Evolutionary conservation across 2,329 filamentous ascomycete genomes (phyloP).

Genomic region (Sporothrix brunneoviolacea): DNA sequence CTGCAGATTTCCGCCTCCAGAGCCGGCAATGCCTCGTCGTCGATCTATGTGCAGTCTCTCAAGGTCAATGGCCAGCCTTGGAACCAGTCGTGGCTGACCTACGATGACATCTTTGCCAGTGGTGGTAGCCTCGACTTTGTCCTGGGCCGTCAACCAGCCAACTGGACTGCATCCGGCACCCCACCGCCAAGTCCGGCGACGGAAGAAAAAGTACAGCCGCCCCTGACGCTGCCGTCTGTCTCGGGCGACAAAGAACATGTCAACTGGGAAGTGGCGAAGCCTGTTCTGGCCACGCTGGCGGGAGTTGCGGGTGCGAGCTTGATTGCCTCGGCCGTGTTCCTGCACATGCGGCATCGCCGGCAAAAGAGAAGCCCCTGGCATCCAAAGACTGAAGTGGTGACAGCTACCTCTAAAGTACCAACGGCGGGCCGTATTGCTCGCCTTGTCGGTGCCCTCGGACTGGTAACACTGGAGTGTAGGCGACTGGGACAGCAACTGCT

Average conservation of each 20-base stretch:
- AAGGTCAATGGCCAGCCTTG: slow-evolving; percentile 58
- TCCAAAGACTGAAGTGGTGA: not conserved
- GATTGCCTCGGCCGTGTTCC: not conserved
- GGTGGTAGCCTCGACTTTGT: slow-evolving; percentile 60
- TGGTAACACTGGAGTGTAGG: too few relatives aligned
- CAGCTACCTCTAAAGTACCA: not conserved
- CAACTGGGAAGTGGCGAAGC: not conserved
- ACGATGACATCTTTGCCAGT: slow-evolving; percentile 58
- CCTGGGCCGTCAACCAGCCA: slow-evolving; percentile 44
- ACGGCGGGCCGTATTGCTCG: too few relatives aligned
- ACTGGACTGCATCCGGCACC: slow-evolving; percentile 36
- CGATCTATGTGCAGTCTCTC: slow-evolving; percentile 59
- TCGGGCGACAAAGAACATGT: not conserved
- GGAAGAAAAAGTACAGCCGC: not conserved
- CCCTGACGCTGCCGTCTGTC: not conserved
- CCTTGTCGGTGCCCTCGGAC: not conserved
- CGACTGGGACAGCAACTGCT: not conserved
- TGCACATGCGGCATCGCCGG: not conserved
- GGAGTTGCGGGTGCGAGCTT: not conserved
- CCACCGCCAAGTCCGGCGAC: slow-evolving; percentile 4
- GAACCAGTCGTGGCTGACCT: slow-evolving; percentile 59
- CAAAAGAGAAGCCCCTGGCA: not conserved
- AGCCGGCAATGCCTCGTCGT: slow-evolving; percentile 32
- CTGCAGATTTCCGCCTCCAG: slow-evolving; percentile 45
- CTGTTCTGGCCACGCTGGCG: not conserved